phyloP scores from a whole-genome alignment of 345 rosid genomes.

The Boechera stricta region DNA sequence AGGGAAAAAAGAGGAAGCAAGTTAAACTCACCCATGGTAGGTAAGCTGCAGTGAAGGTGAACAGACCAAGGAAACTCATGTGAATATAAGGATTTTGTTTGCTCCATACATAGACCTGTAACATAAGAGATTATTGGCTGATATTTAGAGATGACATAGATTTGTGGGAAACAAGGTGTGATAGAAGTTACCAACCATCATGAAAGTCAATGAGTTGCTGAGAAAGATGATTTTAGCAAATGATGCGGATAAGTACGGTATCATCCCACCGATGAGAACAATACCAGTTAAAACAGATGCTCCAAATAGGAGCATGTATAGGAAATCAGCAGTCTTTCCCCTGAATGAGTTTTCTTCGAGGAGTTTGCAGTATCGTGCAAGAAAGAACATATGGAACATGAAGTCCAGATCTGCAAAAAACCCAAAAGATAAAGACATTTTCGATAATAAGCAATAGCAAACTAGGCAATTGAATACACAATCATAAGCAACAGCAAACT shows the following conservation, averaged over 20 bases:
- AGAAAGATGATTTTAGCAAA: constrained; percentile 96
- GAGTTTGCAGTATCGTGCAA: constrained; percentile 97
- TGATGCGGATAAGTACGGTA: constrained; percentile 89
- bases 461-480: background rate
- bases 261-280: constrained; percentile 92
- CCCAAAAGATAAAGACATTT: background rate
- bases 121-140: background rate
- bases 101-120: constrained; percentile 98
- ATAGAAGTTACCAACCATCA: constrained; percentile 74
- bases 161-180: background rate
- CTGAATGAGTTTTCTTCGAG: constrained; percentile 98
- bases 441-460: background rate
- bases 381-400: constrained; percentile 99
- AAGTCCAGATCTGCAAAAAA: constrained; percentile 84
- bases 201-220: constrained; percentile 96
- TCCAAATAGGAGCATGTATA: constrained; percentile 96
- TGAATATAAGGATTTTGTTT: constrained; percentile 98
- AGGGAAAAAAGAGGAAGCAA: background rate
- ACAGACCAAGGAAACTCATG: constrained; percentile 98
- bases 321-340: constrained; percentile 98
- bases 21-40: constrained; percentile 85
- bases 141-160: background rate
- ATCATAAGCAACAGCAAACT: background rate
- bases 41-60: constrained; percentile 96
- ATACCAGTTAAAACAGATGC: constrained; percentile 86